Evolutionary conservation across 495 filamentous ascomycete species (phyloP).

Genomic region (Annulohypoxylon bovei): DNA sequence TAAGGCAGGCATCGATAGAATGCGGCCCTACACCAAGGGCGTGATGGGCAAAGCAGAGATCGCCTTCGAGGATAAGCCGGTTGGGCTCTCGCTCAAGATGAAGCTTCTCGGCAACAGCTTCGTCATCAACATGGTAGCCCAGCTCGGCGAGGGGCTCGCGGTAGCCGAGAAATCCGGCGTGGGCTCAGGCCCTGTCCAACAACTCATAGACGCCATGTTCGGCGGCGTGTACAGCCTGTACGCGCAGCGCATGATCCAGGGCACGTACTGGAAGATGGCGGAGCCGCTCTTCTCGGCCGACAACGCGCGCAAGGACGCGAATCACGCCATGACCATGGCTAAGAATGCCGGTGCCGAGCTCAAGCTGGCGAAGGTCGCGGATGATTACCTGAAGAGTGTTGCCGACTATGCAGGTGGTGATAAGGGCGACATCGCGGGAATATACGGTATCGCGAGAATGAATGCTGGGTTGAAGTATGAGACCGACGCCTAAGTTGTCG

Average conservation of each 20-base stretch:
- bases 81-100: conserved; percentile 68
- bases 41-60: conserved; percentile 79
- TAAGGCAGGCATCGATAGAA: conserved; percentile 65
- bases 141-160: conserved; percentile 77
- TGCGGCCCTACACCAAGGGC: conserved; percentile 79
- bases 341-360: conserved; percentile 68
- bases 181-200: conserved; percentile 72
- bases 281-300: conserved; percentile 88
- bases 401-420: conserved; percentile 69
- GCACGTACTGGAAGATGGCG: conserved; percentile 71
- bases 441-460: conserved; percentile 80
- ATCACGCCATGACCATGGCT: conserved; percentile 77
- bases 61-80: conserved; percentile 70
- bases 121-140: conserved; percentile 83
- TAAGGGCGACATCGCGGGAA: conserved; percentile 82
- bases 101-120: conserved; percentile 92
- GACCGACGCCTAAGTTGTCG: conserved; percentile 50
- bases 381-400: conserved; percentile 70
- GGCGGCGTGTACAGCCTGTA: conserved; percentile 75
- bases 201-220: conserved; percentile 73
- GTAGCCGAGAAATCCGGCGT: conserved; percentile 85
- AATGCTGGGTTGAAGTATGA: conserved; percentile 77
- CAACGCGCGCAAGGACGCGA: conserved; percentile 84
- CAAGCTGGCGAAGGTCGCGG: conserved; percentile 71
- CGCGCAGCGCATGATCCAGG: conserved; percentile 73